Base-by-base conservation (phyloP, 1,284 basidiomycete genomes). In the Ustilago nuda region DNA sequence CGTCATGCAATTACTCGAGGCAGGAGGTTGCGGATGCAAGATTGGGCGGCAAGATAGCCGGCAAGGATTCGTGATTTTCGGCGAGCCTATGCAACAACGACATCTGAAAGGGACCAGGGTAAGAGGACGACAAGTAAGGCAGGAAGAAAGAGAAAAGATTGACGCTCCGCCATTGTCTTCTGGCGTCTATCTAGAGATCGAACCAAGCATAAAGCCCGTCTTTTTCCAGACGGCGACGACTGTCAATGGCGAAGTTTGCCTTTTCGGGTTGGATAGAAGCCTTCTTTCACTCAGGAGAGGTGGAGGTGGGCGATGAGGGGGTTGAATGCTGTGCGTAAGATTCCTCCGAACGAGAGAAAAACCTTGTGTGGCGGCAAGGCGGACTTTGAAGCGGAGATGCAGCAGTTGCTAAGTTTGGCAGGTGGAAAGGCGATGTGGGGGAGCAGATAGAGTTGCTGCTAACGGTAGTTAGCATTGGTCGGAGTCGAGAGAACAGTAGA, bases 341-440 rank as follows among this genome's bases (percentile, higher is more conserved):
- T 61, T 68, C 60, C 65, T 57, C 41, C 23, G 53, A 50, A 62
- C 19, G 39, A 45, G 55, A 50, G 54, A 61, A 50, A 50, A 57
- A 61, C 27, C 50, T 52, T 57, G 41, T 53, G 46, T 57, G 56
- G 66, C 66, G 66, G 66, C 59, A 50, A 63, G 61, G 61, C 66
- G 66, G 66, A 54, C 46, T 51, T 56, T 15, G 33, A 57, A 50
- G 48, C 48, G 48, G 48, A 50, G 48, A 50, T 33, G 48, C 48
- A 50, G 48, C 30, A 50, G n/a, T 45, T 45, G 43, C 43, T 19
- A 45, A 45, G 11, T 45, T 45, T 6, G 27, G 32, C 30, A 32
- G 12, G 30, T 23, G 27, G 23, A 30, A 8, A 27, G 27, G 27
- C 48, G 48, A 48, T 37, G 45, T 41, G 57, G 35, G 23, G 58